A percentile compares a stretch with the other conserved stretches of the same genome.
These are phyloP conservation scores for Sungouiozyma intestinalis DNA, from an alignment of 805 yeast genomes.

Conservation along the genomic window DNA sequence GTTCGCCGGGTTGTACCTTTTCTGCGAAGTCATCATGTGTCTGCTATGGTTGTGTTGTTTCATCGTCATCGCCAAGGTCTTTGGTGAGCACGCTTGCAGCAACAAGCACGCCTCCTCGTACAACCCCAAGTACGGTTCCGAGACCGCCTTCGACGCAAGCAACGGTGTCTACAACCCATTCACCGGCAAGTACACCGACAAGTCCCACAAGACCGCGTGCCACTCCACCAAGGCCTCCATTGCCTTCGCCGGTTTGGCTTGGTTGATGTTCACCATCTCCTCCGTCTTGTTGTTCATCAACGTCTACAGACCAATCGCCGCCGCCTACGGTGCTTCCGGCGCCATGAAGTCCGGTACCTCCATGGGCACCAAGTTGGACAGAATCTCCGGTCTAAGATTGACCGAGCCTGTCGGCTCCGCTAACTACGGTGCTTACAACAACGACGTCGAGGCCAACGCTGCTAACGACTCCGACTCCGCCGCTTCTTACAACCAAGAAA, in stretches of 20 bases:
- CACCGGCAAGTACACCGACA: constrained; percentile 8
- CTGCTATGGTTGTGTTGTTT: constrained; percentile 29
- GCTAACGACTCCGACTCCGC: constrained; percentile 1
- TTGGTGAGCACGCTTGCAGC: constrained; percentile 24
- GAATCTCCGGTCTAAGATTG: constrained; percentile 16
- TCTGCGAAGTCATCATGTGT: constrained; percentile 21
- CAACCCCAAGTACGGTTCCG: constrained; percentile 11
- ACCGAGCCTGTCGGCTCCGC: constrained; percentile 7
- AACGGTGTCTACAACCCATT: constrained; percentile 14
- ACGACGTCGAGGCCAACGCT: not conserved
- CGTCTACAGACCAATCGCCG: constrained; percentile 22
- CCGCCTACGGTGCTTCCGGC: constrained; percentile 14
- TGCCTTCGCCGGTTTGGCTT: constrained; percentile 27
- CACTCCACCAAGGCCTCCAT: constrained; percentile 24
- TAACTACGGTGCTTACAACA: not conserved
- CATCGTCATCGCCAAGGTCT: constrained; percentile 26
- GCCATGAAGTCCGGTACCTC: constrained; percentile 14
- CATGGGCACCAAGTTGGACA: constrained; percentile 15
- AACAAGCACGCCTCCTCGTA: constrained; percentile 8
- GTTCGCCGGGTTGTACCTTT: constrained; percentile 19
- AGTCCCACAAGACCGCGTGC: constrained; percentile 15
- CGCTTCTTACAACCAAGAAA: constrained; percentile 7
- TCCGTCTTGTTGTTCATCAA: constrained; percentile 19
- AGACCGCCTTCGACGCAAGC: constrained; percentile 1
- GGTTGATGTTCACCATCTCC: constrained; percentile 21